These are phyloP conservation scores for Punica granatum DNA, from an alignment of 345 rosid genomes.

Conservation along the genomic window DNA sequence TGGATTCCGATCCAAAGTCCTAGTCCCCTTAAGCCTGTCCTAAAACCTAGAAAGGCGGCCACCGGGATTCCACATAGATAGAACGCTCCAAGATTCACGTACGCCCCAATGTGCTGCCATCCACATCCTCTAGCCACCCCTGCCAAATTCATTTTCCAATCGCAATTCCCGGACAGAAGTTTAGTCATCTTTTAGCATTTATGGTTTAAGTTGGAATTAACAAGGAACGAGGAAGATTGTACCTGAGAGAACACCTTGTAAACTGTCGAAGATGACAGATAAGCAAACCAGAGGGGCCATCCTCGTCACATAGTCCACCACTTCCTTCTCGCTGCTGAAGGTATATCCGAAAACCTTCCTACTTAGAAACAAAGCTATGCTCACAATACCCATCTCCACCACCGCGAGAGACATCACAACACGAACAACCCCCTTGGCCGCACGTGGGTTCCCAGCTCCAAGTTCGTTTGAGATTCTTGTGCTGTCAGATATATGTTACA, in stretches of 20 bases:
- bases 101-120: constrained; percentile 81
- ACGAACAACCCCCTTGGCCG: constrained; percentile 38
- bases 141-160: background rate
- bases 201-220: background rate
- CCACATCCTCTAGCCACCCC: constrained; percentile 86
- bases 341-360: constrained; percentile 50
- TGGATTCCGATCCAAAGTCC: constrained; percentile 78
- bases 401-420: constrained; percentile 33
- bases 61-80: constrained; percentile 67
- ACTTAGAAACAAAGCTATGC: constrained; percentile 31
- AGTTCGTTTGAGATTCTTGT: constrained; percentile 86
- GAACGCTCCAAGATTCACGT: constrained; percentile 59
- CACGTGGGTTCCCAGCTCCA: constrained; percentile 61
- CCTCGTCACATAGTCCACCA: constrained; percentile 50
- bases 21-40: constrained; percentile 37
- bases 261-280: constrained; percentile 53
- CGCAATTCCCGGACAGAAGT: background rate
- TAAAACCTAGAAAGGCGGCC: constrained; percentile 48
- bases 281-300: constrained; percentile 65
- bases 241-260: constrained; percentile 73
- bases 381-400: constrained; percentile 26
- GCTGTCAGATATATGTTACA: constrained; percentile 21
- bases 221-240: background rate
- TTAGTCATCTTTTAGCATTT: background rate
- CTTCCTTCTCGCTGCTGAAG: constrained; percentile 69